Conservation (phyloP, 75 land plant genomes). For the Chamaecyparis obtusa region DNA sequence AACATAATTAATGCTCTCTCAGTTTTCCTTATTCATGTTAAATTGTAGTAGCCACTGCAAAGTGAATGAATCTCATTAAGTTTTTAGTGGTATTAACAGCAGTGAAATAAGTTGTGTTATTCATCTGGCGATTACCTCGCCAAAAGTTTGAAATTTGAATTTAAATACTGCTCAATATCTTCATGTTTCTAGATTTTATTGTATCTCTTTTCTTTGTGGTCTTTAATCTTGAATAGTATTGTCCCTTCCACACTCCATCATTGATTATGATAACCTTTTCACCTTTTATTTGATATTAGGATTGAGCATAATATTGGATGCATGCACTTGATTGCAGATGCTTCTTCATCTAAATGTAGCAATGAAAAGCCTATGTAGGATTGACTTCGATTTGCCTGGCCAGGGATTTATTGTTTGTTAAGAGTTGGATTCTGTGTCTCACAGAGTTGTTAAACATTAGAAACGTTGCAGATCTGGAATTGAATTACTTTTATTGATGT, state of each 20-base stretch:
- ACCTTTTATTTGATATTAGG: neutral
- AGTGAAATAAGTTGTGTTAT: neutral
- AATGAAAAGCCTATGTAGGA: neutral
- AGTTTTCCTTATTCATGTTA: slow-evolving; percentile 1
- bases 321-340: neutral
- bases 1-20: neutral
- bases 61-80: neutral
- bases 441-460: neutral
- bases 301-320: neutral
- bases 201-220: neutral
- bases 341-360: neutral
- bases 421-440: neutral
- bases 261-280: neutral
- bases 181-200: neutral
- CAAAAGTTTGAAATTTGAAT: neutral
- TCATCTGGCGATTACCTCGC: neutral
- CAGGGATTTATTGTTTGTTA: neutral
- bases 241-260: neutral
- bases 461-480: neutral
- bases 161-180: neutral
- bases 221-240: neutral
- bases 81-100: neutral
- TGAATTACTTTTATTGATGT: neutral
- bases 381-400: neutral
- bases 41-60: neutral